These are phyloP conservation scores for Mycena vitilis DNA, from an alignment of 768 basidiomycete species.

Conservation along the genomic window DNA sequence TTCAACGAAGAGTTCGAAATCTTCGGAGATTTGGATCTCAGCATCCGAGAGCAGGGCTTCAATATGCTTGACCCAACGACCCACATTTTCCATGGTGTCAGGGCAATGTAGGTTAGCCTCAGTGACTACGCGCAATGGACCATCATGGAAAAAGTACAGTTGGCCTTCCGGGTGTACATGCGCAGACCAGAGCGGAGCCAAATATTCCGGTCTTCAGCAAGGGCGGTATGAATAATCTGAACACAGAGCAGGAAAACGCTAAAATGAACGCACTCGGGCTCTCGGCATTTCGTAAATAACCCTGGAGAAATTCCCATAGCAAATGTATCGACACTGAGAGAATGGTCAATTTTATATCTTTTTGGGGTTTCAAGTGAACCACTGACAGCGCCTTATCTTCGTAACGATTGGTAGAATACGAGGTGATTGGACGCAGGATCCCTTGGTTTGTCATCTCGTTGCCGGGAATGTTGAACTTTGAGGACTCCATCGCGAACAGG, in stretches of 20 bases:
- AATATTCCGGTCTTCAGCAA: neutral
- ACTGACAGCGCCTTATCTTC: conserved; percentile 24
- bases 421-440: conserved; percentile 16
- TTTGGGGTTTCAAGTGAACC: neutral
- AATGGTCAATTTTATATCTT: neutral
- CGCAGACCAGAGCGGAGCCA: conserved; percentile 61
- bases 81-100: conserved; percentile 48
- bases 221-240: neutral
- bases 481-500: conserved; percentile 2
- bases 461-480: neutral
- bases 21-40: conserved; percentile 46
- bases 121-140: conserved; percentile 58
- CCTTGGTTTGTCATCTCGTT: neutral
- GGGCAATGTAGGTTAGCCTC: conserved; percentile 60
- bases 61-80: conserved; percentile 50
- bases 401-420: conserved; percentile 15
- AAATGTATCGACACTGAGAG: conserved; percentile 15
- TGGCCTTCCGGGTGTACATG: conserved; percentile 72
- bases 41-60: conserved; percentile 43
- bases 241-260: too few relatives aligned
- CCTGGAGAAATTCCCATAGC: conserved; percentile 22
- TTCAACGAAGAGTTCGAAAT: conserved; percentile 65
- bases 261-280: conserved; percentile 25
- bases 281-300: conserved; percentile 12
- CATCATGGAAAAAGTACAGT: conserved; percentile 57